Base-by-base conservation (phyloP, 352 stramenopile genomes). In the Phytophthora sojae region DNA sequence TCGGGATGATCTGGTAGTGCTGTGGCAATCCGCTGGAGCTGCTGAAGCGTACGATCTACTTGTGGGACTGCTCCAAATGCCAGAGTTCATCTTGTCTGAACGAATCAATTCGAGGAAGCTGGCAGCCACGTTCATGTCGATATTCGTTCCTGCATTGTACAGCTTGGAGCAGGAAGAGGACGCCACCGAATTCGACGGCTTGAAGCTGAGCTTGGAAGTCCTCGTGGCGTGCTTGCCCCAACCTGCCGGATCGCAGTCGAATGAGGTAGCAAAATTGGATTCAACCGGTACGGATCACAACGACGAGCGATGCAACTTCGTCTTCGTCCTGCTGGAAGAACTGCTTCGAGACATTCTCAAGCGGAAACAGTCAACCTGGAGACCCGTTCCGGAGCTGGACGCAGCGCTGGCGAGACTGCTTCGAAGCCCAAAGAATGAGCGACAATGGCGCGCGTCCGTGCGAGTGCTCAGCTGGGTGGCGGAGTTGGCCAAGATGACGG, bases 401-500 rank as follows among this genome's bases (percentile, higher is more conserved):
- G 77, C 73, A 0, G 69, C 73, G 1, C 67, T 91, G 2, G 73
- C 77, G 6, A 69, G 73, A 11, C 58, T 90, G 6, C 50, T 85
- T 45, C 76, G 80, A 21, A 67, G 69, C 1, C 81, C 77, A 0
- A 64, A 69, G 8, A 75, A 74, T 30, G 76, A 75, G 9, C n/a
- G 21, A 0, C 71, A 81, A 45, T 93, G 85, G 85, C 47, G 73
- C 58, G 69, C 80, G 1, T 61, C 68, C 2, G 70, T 86, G 15
- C 72, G 73, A 12, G 81, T 90, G 19, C 66, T 90, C 30, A 80
- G 61, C 44, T 85, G 70, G 51, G 17, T 88, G 14, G 68, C 66
- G 14, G 57, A 69, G 12, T 71, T 75, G 21, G 11, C 60, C 0
- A 77, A 67, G 19, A 26, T 45, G 15, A n/a, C 44, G 4, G 49